phyloP scores from a whole-genome alignment of 805 yeast genomes.

The Wickerhamiella nectarea region DNA sequence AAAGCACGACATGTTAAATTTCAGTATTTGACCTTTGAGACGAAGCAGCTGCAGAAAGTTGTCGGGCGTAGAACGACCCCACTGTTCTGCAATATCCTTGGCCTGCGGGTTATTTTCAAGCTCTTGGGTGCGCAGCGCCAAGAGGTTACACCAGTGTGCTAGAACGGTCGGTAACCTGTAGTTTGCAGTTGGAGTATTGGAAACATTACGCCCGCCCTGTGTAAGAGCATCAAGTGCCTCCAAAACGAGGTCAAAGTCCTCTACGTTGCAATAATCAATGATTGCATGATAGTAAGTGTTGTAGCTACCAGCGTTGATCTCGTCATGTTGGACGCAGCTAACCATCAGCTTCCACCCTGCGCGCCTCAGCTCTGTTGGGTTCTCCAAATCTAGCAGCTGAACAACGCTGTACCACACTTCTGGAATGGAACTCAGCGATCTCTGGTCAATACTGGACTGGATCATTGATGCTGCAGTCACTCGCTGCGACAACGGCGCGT shows the following conservation, averaged over 20 bases:
- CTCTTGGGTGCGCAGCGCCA: slow-evolving; percentile 24
- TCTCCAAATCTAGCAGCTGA: slow-evolving; percentile 34
- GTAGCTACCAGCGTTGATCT: slow-evolving; percentile 34
- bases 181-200: slow-evolving; percentile 23
- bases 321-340: slow-evolving; percentile 44
- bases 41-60: slow-evolving; percentile 25
- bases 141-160: slow-evolving; percentile 26
- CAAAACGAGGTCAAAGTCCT: slow-evolving; percentile 40
- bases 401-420: slow-evolving; percentile 65
- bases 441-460: slow-evolving; percentile 36
- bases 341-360: slow-evolving; percentile 41
- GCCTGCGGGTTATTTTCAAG: slow-evolving; percentile 21
- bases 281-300: slow-evolving; percentile 50
- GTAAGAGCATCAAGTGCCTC: slow-evolving; percentile 36
- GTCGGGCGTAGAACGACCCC: slow-evolving; percentile 22
- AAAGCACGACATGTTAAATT: slow-evolving; percentile 34
- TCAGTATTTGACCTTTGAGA: slow-evolving; percentile 34
- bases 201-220: slow-evolving; percentile 32
- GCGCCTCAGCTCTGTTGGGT: slow-evolving; percentile 29
- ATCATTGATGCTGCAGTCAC: slow-evolving; percentile 39
- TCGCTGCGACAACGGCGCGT: slow-evolving; percentile 22
- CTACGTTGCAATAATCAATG: slow-evolving; percentile 34
- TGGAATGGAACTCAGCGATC: slow-evolving; percentile 45
- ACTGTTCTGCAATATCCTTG: slow-evolving; percentile 19
- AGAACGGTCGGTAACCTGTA: slow-evolving; percentile 30